Base-by-base conservation (phyloP, 2,329 filamentous ascomycete species). In the Ophiobolus disseminans region DNA sequence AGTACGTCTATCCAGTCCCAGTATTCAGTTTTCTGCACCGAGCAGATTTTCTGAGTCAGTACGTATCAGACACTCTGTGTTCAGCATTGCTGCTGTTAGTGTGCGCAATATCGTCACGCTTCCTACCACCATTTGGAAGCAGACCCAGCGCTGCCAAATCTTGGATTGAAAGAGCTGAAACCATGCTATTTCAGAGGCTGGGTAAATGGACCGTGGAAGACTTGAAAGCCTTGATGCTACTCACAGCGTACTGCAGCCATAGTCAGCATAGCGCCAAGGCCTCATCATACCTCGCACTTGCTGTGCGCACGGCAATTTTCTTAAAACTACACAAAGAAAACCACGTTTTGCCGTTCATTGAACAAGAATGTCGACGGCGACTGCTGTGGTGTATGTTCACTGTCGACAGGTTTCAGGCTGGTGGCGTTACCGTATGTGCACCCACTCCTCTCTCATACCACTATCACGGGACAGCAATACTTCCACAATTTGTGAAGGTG, bases 261-360 rank as follows among this genome's bases (percentile, higher is more conserved):
- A 46, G 50, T 19, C 38, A 50, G 35, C 42, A 50, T n/a, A 35
- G 13, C n/a, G 25, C 22, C 25, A 54, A 47, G 28, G 26, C 31
- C 1, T 43, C 45, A 17, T 14, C 32, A 6, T 44, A 26, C 20
- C 9, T 50, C 17, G 19, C 46, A 0, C 37, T 54, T 8, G 46
- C 50, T 4, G 37, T 30, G 13, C 28, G 50, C 13, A 44, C 36
- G 26, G 50, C 50, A 13, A 36, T 31, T 17, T 28, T 25, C 4
- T 20, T 50, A 4, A 54, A 54, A 16, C 32, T 54, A 6, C 41
- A 54, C 19, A 54, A 50, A 35, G 46, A 54, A 21, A 25, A 47
- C 13, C 11, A 19, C 5, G 8, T 16, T 3, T 16, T 50, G 5
- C 14, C 46, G 3, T 54, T 50, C 14, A 1, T 50, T 16, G 43